A percentile compares a stretch with the other conserved stretches of the same genome.
Evolutionary conservation across 768 basidiomycete genomes (phyloP).

Genomic region (Amanita pseudoporphyria): DNA sequence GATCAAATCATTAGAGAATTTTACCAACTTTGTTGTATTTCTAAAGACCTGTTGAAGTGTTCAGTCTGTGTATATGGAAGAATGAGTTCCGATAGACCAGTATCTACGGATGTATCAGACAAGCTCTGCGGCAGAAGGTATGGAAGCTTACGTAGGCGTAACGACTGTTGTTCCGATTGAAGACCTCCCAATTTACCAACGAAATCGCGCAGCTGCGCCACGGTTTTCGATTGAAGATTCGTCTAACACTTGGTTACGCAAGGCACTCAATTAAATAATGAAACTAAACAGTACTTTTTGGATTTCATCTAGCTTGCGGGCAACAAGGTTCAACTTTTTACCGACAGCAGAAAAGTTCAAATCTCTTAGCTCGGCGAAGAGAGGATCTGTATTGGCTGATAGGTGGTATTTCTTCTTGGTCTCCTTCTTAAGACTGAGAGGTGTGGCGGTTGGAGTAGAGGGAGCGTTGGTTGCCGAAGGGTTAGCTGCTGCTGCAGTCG

Average conservation of each 20-base stretch:
- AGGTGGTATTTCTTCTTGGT: conserved; percentile 87
- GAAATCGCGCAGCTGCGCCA: conserved; percentile 87
- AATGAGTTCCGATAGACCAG: conserved; percentile 86
- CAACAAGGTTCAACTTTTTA: conserved; percentile 67
- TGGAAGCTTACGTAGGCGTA: conserved; percentile 72
- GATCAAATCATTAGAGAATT: neutral
- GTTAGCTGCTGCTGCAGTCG: conserved; percentile 32
- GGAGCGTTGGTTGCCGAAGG: conserved; percentile 27
- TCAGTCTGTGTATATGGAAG: conserved; percentile 79
- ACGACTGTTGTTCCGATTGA: conserved; percentile 83
- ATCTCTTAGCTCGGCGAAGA: conserved; percentile 80
- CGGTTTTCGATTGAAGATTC: conserved; percentile 80
- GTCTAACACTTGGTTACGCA: conserved; percentile 34
- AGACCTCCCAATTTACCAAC: conserved; percentile 91
- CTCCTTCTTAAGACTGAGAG: conserved; percentile 54
- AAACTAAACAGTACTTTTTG: conserved; percentile 55
- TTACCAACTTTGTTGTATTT: conserved; percentile 87
- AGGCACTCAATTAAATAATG: neutral
- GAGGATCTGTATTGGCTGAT: conserved; percentile 64
- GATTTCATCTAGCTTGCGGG: conserved; percentile 81
- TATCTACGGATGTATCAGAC: conserved; percentile 45
- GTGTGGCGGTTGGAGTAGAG: conserved; percentile 23
- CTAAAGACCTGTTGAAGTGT: conserved; percentile 83
- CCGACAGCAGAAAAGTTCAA: conserved; percentile 90
- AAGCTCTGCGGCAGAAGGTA: conserved; percentile 3